Base-by-base conservation (phyloP, 2,329 filamentous ascomycete genomes). In the Colletotrichum sp. region DNA sequence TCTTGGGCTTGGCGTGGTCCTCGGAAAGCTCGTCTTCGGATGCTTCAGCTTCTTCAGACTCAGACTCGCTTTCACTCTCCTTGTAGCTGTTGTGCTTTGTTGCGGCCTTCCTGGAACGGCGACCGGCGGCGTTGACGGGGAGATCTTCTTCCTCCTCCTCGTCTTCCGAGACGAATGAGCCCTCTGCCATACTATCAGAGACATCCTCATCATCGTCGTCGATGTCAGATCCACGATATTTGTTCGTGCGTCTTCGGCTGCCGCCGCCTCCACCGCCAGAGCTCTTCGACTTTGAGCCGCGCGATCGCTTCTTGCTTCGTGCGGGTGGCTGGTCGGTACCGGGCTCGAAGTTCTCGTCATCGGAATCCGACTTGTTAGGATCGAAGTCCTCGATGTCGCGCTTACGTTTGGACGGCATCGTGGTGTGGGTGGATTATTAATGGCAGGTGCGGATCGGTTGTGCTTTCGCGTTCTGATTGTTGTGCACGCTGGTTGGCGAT, bases 321-420 rank as follows among this genome's bases (percentile, higher is more conserved):
- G 84, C 84, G 18, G 88, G 84, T 34, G 85, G 84, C 30, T 84
- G 86, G 78, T 88, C 87, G 26, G 82, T 81, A 18, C 83, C 81
- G 18, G 91, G 91, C 73, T 92, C 89, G 80, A 93, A 94, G 82
- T 93, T 93, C 78, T 92, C 91, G 80, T 94, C 92, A 66, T 92
- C 89, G 3, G 92, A 87, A 78, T 94, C 92, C 66, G 92, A 93
- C 81, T 92, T 90, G 82, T 93, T 93, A 5, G 90, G 91, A 82
- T 94, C 92, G 78, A 93, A 93, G 70, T 88, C 87, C 77, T 91
- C 88, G 71, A 91, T 83, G 73, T 87, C 87, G 77, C 89, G 85
- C 87, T 93, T 93, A 70, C 92, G 86, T 82, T 92, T 92, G 72
- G 82, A 78, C n/a, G 84, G 81, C 87, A 88, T 88, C 34, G 78